These are phyloP conservation scores for Protomyces pachydermus DNA, from an alignment of 1,139 yeast genomes.

Conservation along the genomic window DNA sequence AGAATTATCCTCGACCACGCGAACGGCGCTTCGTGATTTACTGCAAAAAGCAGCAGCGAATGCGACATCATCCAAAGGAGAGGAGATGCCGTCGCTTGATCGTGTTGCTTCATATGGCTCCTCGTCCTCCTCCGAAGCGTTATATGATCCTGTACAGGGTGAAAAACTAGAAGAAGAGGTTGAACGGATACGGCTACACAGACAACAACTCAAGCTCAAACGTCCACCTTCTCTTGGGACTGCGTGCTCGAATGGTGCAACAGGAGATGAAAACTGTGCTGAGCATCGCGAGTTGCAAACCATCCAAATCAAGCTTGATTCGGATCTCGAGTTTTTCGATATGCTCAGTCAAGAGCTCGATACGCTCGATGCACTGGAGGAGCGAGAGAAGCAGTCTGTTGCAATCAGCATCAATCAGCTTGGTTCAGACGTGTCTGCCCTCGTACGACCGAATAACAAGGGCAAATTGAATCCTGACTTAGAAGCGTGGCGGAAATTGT, in stretches of 20 bases:
- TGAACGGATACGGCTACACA: background rate
- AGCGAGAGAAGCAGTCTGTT: conserved; percentile 42
- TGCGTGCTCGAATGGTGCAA: background rate
- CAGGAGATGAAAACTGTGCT: background rate
- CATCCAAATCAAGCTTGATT: conserved; percentile 40
- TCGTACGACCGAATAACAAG: conserved; percentile 44
- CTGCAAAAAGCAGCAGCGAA: conserved; percentile 7
- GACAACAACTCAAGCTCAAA: background rate
- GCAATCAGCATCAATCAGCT: conserved; percentile 38
- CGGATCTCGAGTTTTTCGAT: conserved; percentile 52
- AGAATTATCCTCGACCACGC: conserved; percentile 14
- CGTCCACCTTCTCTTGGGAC: background rate
- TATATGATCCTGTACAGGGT: background rate
- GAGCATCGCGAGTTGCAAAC: conserved; percentile 21
- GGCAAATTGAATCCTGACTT: conserved; percentile 50
- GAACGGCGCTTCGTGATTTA: conserved; percentile 14
- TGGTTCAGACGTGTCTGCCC: conserved; percentile 44
- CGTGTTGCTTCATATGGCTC: background rate
- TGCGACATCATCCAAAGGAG: background rate
- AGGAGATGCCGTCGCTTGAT: background rate
- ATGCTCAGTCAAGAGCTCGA: conserved; percentile 56
- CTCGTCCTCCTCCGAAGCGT: background rate
- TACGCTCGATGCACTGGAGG: conserved; percentile 47
- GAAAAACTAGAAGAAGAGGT: background rate
- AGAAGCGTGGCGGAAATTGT: conserved; percentile 67